phyloP scores from a whole-genome alignment of 2,329 filamentous ascomycete species.

The Alternaria arborescens region DNA sequence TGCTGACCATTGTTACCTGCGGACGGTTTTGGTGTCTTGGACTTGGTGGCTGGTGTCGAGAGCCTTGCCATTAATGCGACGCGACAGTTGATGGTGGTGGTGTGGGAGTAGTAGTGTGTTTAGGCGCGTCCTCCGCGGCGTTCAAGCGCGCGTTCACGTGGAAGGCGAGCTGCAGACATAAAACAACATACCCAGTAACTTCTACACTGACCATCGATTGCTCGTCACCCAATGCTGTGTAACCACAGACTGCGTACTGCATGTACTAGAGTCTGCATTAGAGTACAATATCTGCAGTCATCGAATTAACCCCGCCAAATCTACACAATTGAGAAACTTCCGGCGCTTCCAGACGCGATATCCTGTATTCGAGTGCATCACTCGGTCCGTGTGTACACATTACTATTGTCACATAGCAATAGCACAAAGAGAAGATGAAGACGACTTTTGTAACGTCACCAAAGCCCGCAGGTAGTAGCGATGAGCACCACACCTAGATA shows the following conservation, averaged over 20 bases:
- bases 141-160: constrained; percentile 10
- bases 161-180: too few species aligned
- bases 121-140: neutral
- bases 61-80: constrained; percentile 10
- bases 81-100: neutral
- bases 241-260: neutral
- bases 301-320: neutral
- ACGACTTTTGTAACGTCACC: neutral
- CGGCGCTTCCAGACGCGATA: neutral
- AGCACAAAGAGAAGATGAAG: neutral
- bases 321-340: neutral
- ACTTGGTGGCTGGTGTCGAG: constrained; percentile 4
- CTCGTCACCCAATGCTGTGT: too few species aligned
- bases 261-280: neutral
- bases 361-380: neutral
- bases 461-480: neutral
- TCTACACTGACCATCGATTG: too few species aligned
- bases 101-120: neutral
- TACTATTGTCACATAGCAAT: neutral
- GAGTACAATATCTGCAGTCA: neutral
- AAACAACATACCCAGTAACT: too few species aligned
- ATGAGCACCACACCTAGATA: neutral
- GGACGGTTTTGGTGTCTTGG: neutral
- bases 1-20: neutral
- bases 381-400: neutral